These are phyloP conservation scores for Rhodosporidiobolus sp. DNA, from an alignment of 768 basidiomycete species.

Conservation along the genomic window DNA sequence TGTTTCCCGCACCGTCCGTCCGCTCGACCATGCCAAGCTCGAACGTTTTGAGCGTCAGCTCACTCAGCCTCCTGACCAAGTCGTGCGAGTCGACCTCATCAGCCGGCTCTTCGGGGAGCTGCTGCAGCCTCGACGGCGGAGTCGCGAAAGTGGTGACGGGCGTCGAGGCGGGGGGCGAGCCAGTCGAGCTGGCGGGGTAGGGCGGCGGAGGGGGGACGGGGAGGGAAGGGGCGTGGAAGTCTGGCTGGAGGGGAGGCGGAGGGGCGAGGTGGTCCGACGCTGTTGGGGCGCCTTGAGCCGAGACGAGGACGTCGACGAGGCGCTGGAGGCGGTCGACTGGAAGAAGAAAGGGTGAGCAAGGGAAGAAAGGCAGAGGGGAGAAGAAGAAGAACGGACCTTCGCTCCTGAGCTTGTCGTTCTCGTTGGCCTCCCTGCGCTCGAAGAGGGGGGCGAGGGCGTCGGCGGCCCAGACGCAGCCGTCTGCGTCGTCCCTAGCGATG, in stretches of 20 bases:
- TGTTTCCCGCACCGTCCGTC: not conserved
- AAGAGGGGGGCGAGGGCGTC: not conserved
- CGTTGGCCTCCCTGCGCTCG: slow-evolving; percentile 9
- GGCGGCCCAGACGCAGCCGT: not conserved
- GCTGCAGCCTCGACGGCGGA: not conserved
- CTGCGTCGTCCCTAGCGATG: not conserved
- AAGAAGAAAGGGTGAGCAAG: not conserved
- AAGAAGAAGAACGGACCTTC: slow-evolving; percentile 1
- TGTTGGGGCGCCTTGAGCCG: not conserved
- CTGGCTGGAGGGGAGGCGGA: not conserved
- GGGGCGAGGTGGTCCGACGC: not conserved
- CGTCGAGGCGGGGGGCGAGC: not conserved
- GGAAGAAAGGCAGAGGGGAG: not conserved
- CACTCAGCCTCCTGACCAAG: not conserved
- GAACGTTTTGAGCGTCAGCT: slow-evolving; percentile 11
- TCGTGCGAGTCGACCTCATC: slow-evolving; percentile 6
- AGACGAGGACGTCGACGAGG: not conserved
- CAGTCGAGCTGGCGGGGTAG: not conserved
- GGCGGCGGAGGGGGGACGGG: not conserved
- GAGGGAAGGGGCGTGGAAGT: not conserved
- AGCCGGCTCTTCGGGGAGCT: not conserved
- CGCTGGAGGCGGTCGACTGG: slow-evolving; percentile 11
- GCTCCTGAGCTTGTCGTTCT: slow-evolving; percentile 8
- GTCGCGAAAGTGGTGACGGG: not conserved
- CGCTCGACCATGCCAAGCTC: not conserved